These are phyloP conservation scores for Malassezia slooffiae DNA, from an alignment of 1,284 basidiomycete genomes.

Conservation along the genomic window DNA sequence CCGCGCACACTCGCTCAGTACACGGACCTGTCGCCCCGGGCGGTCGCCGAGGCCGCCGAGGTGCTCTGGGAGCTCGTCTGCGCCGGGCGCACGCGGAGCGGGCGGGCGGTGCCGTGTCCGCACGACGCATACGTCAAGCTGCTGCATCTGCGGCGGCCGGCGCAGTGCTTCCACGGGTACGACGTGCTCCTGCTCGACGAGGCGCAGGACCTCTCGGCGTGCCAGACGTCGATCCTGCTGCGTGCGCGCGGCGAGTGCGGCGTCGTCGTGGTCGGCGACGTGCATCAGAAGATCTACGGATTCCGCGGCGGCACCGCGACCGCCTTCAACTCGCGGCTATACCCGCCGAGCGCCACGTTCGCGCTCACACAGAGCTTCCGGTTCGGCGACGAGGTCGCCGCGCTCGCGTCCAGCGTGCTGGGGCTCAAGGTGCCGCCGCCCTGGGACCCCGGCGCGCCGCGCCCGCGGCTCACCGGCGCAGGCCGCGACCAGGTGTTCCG, in stretches of 20 bases:
- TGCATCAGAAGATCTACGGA: slow-evolving; percentile 41
- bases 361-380: slow-evolving; percentile 37
- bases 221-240: slow-evolving; percentile 31
- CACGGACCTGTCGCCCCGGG: slow-evolving; percentile 24
- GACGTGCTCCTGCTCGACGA: slow-evolving; percentile 36
- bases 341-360: slow-evolving; percentile 25
- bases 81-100: slow-evolving; percentile 16
- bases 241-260: slow-evolving; percentile 28
- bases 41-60: slow-evolving; percentile 20
- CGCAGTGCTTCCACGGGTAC: slow-evolving; percentile 25
- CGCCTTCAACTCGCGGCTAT: slow-evolving; percentile 32
- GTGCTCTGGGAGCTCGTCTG: slow-evolving; percentile 30
- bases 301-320: slow-evolving; percentile 35
- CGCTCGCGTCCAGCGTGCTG: slow-evolving; percentile 27
- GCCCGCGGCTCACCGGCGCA: slow-evolving; percentile 20
- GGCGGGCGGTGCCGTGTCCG: slow-evolving; percentile 25
- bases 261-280: slow-evolving; percentile 37
- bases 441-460: slow-evolving; percentile 19
- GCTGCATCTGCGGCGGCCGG: slow-evolving; percentile 26
- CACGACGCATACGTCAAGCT: slow-evolving; percentile 42
- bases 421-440: slow-evolving; percentile 26
- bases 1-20: slow-evolving; percentile 22
- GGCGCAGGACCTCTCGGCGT: slow-evolving; percentile 37
- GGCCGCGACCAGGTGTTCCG: slow-evolving; percentile 17
- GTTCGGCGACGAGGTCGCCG: slow-evolving; percentile 30